Percentiles rank a stretch among this genome's conserved stretches.
Evolutionary conservation across 345 rosid species (phyloP).

Genomic region (Eucalyptus melliodora): DNA sequence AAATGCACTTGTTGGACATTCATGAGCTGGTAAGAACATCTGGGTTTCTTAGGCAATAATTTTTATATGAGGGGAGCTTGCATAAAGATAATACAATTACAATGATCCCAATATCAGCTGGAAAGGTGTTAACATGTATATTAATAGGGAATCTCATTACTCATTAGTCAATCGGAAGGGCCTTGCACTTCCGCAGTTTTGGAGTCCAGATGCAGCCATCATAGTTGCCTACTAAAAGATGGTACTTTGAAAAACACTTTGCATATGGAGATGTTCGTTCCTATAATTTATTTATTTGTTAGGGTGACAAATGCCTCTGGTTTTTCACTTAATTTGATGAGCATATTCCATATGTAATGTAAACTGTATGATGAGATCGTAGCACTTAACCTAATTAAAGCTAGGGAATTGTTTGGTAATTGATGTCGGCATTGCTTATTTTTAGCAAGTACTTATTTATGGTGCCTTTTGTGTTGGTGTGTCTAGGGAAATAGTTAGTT

Average conservation of each 20-base stretch:
- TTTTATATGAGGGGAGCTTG: background rate
- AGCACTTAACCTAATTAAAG: background rate
- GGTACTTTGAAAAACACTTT: background rate
- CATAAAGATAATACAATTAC: background rate
- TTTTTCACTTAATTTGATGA: background rate
- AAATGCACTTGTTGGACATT: background rate
- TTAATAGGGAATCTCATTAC: background rate
- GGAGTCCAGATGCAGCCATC: background rate
- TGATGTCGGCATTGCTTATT: background rate
- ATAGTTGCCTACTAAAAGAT: background rate
- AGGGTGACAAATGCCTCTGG: background rate
- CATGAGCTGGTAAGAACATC: background rate
- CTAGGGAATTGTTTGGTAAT: background rate
- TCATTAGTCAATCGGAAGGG: background rate
- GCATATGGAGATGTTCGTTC: background rate
- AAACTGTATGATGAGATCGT: background rate
- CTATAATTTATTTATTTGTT: background rate
- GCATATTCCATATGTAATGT: background rate
- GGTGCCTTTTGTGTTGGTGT: background rate
- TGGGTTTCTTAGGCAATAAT: background rate
- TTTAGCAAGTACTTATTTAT: background rate
- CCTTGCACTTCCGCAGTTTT: background rate
- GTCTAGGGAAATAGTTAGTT: background rate
- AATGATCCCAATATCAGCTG: background rate
- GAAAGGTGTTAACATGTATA: background rate